These are phyloP conservation scores for Cymbopogon flexuosus DNA, from an alignment of 202 grass and related monocot species.

Conservation along the genomic window DNA sequence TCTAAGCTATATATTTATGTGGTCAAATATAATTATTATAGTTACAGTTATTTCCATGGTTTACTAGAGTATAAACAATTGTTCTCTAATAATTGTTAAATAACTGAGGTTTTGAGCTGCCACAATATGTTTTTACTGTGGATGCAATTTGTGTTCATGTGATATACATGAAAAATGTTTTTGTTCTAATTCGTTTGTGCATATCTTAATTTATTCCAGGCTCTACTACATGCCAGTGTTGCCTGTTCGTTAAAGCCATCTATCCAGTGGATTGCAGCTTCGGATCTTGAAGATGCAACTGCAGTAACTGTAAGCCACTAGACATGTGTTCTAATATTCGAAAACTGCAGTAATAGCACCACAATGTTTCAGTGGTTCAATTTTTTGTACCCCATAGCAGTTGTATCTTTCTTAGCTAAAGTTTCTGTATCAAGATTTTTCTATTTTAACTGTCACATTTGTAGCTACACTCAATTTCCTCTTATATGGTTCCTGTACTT, in stretches of 20 bases:
- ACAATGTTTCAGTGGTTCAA: neutral
- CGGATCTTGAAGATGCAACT: constrained; percentile 91
- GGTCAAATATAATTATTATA: neutral
- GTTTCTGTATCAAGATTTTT: neutral
- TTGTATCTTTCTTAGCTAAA: constrained; percentile 7
- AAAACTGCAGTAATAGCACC: neutral
- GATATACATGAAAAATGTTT: neutral
- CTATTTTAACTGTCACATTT: constrained; percentile 1
- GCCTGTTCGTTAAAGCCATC: constrained; percentile 73
- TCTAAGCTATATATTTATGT: neutral
- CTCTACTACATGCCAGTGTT: constrained; percentile 79
- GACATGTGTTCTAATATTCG: constrained; percentile 6
- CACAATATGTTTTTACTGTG: neutral
- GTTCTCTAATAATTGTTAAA: constrained; percentile 5
- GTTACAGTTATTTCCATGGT: neutral
- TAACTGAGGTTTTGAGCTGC: constrained; percentile 3
- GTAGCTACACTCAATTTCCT: neutral
- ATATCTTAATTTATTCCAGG: constrained; percentile 45
- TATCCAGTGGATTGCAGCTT: constrained; percentile 92
- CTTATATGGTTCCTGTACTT: neutral
- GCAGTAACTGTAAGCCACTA: constrained; percentile 54
- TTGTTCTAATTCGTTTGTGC: constrained; percentile 18
- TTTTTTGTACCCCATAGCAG: neutral
- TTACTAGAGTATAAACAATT: constrained; percentile 15
- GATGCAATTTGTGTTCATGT: neutral